Conservation (phyloP, 2,329 filamentous ascomycete species). For the Sclerotiophoma versabilis region DNA sequence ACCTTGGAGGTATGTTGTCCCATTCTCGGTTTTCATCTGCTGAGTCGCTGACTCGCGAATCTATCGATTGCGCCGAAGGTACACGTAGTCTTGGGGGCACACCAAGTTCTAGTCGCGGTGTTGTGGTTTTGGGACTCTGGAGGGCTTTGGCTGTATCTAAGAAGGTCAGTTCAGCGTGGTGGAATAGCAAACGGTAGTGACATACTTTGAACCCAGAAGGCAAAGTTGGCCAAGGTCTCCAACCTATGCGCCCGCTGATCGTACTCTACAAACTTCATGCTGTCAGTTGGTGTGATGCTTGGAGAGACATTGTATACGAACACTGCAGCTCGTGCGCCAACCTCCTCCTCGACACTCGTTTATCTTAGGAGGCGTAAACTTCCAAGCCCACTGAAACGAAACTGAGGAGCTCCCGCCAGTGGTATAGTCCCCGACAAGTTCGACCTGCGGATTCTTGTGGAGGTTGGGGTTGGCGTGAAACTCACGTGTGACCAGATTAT, state of each 20-base stretch:
- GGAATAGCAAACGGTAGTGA: not conserved
- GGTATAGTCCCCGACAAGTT: slow-evolving; percentile 88
- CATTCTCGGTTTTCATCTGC: slow-evolving; percentile 61
- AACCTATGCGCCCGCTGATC: slow-evolving; percentile 90
- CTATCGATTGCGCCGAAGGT: slow-evolving; percentile 78
- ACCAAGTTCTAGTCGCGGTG: slow-evolving; percentile 74
- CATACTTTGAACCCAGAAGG: slow-evolving; percentile 90
- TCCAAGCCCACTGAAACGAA: slow-evolving; percentile 95
- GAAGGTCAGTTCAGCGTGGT: slow-evolving; percentile 16
- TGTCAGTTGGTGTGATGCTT: slow-evolving; percentile 26
- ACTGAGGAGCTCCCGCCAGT: slow-evolving; percentile 85
- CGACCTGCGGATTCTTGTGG: slow-evolving; percentile 96
- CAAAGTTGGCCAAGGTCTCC: slow-evolving; percentile 88
- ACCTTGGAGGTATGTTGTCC: slow-evolving; percentile 53
- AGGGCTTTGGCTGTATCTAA: slow-evolving; percentile 49
- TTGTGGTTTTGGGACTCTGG: slow-evolving; percentile 58
- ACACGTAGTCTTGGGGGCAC: slow-evolving; percentile 80
- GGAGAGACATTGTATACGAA: slow-evolving; percentile 51
- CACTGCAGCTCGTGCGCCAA: slow-evolving; percentile 95
- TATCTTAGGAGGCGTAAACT: slow-evolving; percentile 88
- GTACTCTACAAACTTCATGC: slow-evolving; percentile 88
- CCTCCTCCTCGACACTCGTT: slow-evolving; percentile 85
- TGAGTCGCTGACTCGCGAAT: slow-evolving; percentile 78
- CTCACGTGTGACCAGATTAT: slow-evolving; percentile 91
- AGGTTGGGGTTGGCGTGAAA: slow-evolving; percentile 97